Conservation (phyloP, 2,329 filamentous ascomycete genomes). For the Setomelanomma holmii region DNA sequence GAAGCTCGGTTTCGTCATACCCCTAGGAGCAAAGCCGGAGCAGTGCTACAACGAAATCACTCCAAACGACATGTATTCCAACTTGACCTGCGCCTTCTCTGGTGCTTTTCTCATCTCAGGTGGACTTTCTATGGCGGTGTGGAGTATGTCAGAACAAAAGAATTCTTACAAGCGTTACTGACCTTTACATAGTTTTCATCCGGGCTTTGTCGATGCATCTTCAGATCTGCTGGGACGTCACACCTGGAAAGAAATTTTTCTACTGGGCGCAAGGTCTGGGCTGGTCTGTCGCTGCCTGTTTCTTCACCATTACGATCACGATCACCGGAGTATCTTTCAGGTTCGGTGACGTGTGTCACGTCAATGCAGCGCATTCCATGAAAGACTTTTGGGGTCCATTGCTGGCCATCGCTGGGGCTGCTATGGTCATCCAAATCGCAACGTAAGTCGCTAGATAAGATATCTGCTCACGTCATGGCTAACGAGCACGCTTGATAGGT, state of each 20-base stretch:
- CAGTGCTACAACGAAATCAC: conserved; percentile 92
- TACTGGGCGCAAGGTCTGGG: conserved; percentile 79
- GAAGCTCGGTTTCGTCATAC: conserved; percentile 88
- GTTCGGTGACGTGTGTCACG: conserved; percentile 90
- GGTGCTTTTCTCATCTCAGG: conserved; percentile 86
- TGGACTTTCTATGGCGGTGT: conserved; percentile 83
- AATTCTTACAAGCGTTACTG: neutral
- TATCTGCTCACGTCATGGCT: conserved; percentile 3
- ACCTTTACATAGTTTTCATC: conserved; percentile 68
- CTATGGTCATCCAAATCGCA: conserved; percentile 79
- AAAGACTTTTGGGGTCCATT: conserved; percentile 90
- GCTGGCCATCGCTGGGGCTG: conserved; percentile 76
- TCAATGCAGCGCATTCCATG: conserved; percentile 87
- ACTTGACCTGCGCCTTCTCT: conserved; percentile 82
- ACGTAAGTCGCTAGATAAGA: conserved; percentile 66
- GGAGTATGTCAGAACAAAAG: conserved; percentile 61
- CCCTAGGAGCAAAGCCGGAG: conserved; percentile 76
- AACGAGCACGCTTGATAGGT: conserved; percentile 39
- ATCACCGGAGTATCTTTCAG: conserved; percentile 93
- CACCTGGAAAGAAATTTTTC: conserved; percentile 89
- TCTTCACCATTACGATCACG: conserved; percentile 77
- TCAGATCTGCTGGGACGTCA: conserved; percentile 96
- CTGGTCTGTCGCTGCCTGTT: conserved; percentile 82
- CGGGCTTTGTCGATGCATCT: conserved; percentile 91
- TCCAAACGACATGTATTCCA: conserved; percentile 88